phyloP scores from a whole-genome alignment of 2,329 filamentous ascomycete genomes.

The Talaromyces sp. region DNA sequence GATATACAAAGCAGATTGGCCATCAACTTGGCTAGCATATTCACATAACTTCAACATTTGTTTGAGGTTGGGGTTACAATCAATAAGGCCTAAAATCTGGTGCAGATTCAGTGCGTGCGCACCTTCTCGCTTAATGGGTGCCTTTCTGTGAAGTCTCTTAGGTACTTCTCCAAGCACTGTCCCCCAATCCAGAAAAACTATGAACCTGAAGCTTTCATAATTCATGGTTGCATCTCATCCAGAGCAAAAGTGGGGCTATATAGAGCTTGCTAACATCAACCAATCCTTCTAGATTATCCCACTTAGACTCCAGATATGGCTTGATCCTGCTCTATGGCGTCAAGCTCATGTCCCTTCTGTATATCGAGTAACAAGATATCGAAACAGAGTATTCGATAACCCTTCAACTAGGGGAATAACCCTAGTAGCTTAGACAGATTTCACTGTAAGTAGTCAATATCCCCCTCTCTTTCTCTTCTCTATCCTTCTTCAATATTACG shows the following conservation, averaged over 20 bases:
- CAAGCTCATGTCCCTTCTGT: background rate
- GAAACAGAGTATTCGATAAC: background rate
- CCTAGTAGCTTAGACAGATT: background rate
- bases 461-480: background rate
- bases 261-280: background rate
- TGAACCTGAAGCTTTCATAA: background rate
- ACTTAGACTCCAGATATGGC: background rate
- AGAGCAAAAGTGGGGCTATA: background rate
- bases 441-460: background rate
- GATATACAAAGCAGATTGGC: background rate
- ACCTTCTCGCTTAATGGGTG: background rate
- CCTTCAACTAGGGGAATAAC: background rate
- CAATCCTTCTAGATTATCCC: background rate
- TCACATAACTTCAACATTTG: background rate
- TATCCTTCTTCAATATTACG: background rate
- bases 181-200: background rate
- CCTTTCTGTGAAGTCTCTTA: background rate
- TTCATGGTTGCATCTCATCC: background rate
- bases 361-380: background rate
- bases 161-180: background rate
- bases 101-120: background rate
- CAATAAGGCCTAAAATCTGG: background rate
- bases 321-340: slow-evolving; percentile 1
- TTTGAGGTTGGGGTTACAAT: background rate
- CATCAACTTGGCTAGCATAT: background rate